Evolutionary conservation across 345 rosid species (phyloP).

Genomic region (Citrus sp.): DNA sequence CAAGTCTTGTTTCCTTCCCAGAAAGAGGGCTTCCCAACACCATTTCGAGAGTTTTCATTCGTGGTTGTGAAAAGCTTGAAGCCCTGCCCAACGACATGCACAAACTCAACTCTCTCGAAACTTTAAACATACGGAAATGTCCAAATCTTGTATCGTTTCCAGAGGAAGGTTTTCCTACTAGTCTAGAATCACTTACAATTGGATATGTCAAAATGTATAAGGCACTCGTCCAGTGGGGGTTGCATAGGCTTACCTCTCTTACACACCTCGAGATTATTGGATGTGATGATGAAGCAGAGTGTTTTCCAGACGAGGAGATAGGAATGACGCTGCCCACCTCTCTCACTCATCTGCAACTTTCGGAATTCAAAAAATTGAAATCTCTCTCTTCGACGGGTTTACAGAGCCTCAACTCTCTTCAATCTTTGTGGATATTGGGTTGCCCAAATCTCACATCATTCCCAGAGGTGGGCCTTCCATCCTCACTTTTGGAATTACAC

Average conservation of each 20-base stretch:
- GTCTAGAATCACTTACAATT: not conserved
- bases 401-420: too few species aligned
- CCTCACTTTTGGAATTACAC: not conserved
- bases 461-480: not conserved
- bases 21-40: not conserved
- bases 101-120: not conserved
- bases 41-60: accelerated
- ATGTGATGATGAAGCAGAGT: not conserved
- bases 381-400: too few species aligned
- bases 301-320: not conserved
- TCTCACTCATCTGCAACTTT: not conserved
- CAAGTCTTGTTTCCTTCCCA: not conserved
- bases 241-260: not conserved
- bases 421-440: too few species aligned
- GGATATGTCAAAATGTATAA: not conserved
- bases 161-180: not conserved
- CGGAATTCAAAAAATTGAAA: too few species aligned
- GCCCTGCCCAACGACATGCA: not conserved
- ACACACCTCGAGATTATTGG: not conserved
- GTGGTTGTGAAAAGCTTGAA: not conserved
- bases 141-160: not conserved
- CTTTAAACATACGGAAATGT: accelerated
- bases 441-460: not conserved
- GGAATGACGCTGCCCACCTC: not conserved
- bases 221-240: not conserved